phyloP scores from a whole-genome alignment of 2,329 filamentous ascomycete genomes.

The Arthroderma sp. region DNA sequence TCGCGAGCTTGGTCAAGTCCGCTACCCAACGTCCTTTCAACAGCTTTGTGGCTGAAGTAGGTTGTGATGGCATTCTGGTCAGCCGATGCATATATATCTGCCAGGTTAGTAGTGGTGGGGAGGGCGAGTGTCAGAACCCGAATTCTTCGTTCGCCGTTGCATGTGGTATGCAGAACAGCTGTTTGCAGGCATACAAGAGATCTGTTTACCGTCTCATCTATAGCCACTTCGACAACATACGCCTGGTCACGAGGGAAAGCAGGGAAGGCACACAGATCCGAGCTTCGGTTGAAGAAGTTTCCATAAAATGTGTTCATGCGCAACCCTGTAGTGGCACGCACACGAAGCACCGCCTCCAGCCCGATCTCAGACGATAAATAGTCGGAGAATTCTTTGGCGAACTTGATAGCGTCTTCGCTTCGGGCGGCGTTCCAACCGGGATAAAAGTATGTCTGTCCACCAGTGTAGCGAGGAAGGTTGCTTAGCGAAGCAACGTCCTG shows the following conservation, averaged over 20 bases:
- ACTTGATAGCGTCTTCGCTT: conserved; percentile 92
- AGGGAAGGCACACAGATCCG: conserved; percentile 93
- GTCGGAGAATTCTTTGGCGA: conserved; percentile 91
- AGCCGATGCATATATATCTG: conserved; percentile 85
- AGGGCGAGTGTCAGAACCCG: conserved; percentile 86
- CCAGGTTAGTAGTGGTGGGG: conserved; percentile 79
- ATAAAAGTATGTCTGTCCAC: conserved; percentile 97
- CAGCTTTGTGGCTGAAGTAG: conserved; percentile 95
- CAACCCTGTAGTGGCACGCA: conserved; percentile 84
- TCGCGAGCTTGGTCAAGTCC: conserved; percentile 86
- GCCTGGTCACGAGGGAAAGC: conserved; percentile 95
- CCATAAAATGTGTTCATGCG: conserved; percentile 98
- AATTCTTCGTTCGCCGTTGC: conserved; percentile 91
- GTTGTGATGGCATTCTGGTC: conserved; percentile 87
- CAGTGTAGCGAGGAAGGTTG: conserved; percentile 89
- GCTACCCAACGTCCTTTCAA: conserved; percentile 73
- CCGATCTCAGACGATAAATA: conserved; percentile 95
- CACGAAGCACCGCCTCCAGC: conserved; percentile 85
- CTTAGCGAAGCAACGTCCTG: conserved; percentile 94
- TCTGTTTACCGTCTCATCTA: conserved; percentile 87
- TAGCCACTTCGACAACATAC: conserved; percentile 95
- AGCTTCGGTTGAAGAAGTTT: conserved; percentile 98
- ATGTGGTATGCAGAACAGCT: conserved; percentile 91
- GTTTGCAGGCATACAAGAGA: conserved; percentile 86
- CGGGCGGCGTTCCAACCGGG: conserved; percentile 93